Percentiles rank a stretch among this genome's conserved stretches.
These are phyloP conservation scores for Cladosporium sp. DNA, from an alignment of 2,329 filamentous ascomycete genomes.

Conservation along the genomic window DNA sequence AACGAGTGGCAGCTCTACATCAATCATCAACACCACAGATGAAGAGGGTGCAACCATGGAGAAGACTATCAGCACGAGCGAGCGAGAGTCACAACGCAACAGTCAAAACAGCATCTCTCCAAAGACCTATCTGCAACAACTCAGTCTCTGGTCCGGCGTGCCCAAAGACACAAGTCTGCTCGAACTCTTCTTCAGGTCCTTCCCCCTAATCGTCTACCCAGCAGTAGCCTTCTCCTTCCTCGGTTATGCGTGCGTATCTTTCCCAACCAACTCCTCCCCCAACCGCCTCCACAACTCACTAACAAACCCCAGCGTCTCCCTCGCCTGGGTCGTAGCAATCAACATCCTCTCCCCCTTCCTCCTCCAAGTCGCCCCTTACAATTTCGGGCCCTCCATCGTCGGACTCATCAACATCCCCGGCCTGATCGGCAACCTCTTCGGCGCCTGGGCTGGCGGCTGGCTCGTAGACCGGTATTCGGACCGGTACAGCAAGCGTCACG, in stretches of 20 bases:
- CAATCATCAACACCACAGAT: background rate
- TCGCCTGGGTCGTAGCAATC: slow-evolving; percentile 37
- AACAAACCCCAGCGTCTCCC: slow-evolving; percentile 21
- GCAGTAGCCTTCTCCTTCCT: slow-evolving; percentile 36
- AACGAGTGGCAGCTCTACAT: background rate
- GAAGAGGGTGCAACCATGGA: slow-evolving; percentile 12
- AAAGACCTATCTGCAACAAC: slow-evolving; percentile 33
- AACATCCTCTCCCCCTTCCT: slow-evolving; percentile 38
- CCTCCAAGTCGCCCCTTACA: slow-evolving; percentile 38
- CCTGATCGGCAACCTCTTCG: slow-evolving; percentile 41
- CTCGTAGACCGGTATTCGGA: slow-evolving; percentile 42
- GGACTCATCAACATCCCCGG: slow-evolving; percentile 39
- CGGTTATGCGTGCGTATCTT: slow-evolving; percentile 26
- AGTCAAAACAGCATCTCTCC: slow-evolving; percentile 17
- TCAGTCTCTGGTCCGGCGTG: slow-evolving; percentile 33
- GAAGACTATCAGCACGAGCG: slow-evolving; percentile 11
- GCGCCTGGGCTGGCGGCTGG: slow-evolving; percentile 41
- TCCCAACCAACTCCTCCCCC: background rate
- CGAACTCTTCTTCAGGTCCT: slow-evolving; percentile 34
- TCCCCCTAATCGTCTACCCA: slow-evolving; percentile 36
- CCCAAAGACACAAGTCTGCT: slow-evolving; percentile 30
- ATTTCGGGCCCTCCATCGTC: slow-evolving; percentile 33
- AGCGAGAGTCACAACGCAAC: slow-evolving; percentile 6
- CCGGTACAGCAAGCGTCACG: slow-evolving; percentile 37
- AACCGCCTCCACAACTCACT: background rate